Base-by-base conservation (phyloP, 768 basidiomycete genomes). In the Phylloporus arenicola region DNA sequence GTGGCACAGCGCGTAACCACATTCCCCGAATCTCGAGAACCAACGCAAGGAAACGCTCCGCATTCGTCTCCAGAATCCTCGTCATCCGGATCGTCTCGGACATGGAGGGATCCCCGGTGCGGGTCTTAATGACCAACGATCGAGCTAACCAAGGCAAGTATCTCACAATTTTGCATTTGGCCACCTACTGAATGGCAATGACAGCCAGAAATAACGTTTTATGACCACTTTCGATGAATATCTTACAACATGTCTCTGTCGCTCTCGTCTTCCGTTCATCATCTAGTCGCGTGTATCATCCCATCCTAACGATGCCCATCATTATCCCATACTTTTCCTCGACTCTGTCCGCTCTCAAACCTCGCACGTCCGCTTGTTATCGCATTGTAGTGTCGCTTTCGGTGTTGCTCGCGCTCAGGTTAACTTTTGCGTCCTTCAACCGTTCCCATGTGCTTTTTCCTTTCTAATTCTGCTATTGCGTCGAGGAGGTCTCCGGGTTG, bases 31-130 rank as follows among this genome's bases (percentile, higher is more conserved):
- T 30, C 29, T 12, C 29, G 50, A 35, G 57, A 24, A 1, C 29
- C 43, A 25, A n/a, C 47, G 7, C 45, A 53, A 22, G 55, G 39
- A 1, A 35, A 43, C 24, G 11, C 12, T 16, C 12, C 14, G 10
- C 47, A 11, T 3, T 44, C 57, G 2, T 53, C 56, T 13, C 49
- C 56, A 3, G 53, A 42, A 19, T 54, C 55, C n/a, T 33, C 50
- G 1, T 56, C 64, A 2, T 64, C 60, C 5, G 53, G 51, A 6
- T 63, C 55, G 25, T 57, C 67, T 20, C 65, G 38, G 19, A 57
- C 55, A 25, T 60, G 57, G 53, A 51, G 51, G 6, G 40, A 41
- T 19, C 17, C 44, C 12, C 52, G 49, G 43, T 56, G 48, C n/a
- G 41, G 52, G 53, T 24, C 53, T 25, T 13, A 50, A 45, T 39